A percentile compares a stretch with the other conserved stretches of the same genome.
These are phyloP conservation scores for Balamuthia mandrillaris DNA, from an alignment of 208 protist genomes.

Conservation along the genomic window DNA sequence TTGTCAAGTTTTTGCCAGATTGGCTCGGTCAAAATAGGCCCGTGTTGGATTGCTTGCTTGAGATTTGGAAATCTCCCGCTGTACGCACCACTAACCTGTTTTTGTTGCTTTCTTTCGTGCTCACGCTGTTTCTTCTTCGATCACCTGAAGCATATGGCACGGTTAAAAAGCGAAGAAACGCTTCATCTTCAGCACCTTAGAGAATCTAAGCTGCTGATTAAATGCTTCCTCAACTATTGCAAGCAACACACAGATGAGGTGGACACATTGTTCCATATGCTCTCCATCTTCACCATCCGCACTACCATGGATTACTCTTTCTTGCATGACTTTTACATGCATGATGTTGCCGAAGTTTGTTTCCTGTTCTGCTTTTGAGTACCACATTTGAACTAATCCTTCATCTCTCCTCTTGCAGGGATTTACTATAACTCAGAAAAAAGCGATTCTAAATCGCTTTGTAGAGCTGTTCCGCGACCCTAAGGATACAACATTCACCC, in stretches of 20 bases:
- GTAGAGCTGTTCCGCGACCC: constrained; percentile 13
- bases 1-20: constrained; percentile 48
- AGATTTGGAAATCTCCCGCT: constrained; percentile 50
- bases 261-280: constrained; percentile 62
- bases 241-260: constrained; percentile 28
- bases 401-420: background rate
- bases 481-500: background rate
- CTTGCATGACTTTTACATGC: constrained; percentile 62
- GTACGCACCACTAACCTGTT: background rate
- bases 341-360: constrained; percentile 46
- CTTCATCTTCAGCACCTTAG: constrained; percentile 49
- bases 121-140: background rate
- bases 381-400: background rate
- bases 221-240: constrained; percentile 69
- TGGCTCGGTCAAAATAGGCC: constrained; percentile 52
- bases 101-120: background rate
- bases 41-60: constrained; percentile 55
- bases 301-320: constrained; percentile 61
- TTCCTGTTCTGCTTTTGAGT: background rate
- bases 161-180: background rate
- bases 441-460: background rate
- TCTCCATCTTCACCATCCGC: constrained; percentile 60
- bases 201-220: constrained; percentile 67
- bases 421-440: background rate
- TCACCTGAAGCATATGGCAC: background rate